Base-by-base conservation (phyloP, 2,329 filamentous ascomycete genomes). In the Boeremia exigua region DNA sequence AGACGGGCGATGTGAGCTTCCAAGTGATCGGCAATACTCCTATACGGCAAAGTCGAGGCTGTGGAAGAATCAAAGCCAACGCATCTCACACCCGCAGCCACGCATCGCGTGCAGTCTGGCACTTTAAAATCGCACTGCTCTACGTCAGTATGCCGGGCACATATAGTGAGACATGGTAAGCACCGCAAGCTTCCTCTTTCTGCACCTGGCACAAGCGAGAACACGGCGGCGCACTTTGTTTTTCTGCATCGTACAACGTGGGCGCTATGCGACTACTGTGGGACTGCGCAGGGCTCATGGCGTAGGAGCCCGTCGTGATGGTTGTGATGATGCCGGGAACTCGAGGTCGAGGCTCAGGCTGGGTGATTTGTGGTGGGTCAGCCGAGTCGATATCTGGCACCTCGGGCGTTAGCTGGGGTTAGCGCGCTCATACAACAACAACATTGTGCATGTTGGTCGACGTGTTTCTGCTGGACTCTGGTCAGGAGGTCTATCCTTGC, bases 181-280 rank as follows among this genome's bases (percentile, higher is more conserved):
- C 59, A 74, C 71, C 65, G 70, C 68, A 54, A 74, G 70, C 59
- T 72, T 72, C 44, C 72, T 64, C 59, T 71, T 74, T 33, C 72
- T 62, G 57, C 72, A 75, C 54, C 72, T 67, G 11, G 72, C 72
- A 56, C 72, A 75, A 40, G 72, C 72, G 37, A 75, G 63, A 51
- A 75, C 72, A 15, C 72, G 61, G 37, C 72, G 67, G 42, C 72
- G 66, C 37, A 75, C 72, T 60, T 70, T 75, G 48, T 65, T 68
- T 43, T 59, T 71, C 62, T 72, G 66, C 71, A 72, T 74, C 27
- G 57, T 58, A 56, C 37, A 57, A 47, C 36, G 32, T 45, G 46
- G 44, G 45, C 56, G 56, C 60, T 47, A 57, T 48, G 56, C 59
- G 54, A 59, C 48, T 58, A 49, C 33, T 60, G 38, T 43, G 43